Conservation (phyloP, 228 moss, liverwort and hornwort species). For the Sphagnum magellanicum region DNA sequence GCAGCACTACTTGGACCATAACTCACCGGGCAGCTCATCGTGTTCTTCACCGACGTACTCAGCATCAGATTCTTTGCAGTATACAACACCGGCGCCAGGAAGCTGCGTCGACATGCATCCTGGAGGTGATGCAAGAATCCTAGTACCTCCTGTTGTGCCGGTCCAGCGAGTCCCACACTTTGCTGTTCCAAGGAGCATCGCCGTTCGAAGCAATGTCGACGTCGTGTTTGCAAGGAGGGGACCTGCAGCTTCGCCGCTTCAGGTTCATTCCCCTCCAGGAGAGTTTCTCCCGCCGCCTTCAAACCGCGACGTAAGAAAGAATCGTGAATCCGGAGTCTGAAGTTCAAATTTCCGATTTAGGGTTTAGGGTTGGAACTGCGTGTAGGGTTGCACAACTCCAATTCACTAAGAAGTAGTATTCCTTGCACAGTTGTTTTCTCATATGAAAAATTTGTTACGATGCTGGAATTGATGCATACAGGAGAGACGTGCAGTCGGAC, state of each 20-base stretch:
- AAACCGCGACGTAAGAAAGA: background rate
- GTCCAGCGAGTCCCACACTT: no score
- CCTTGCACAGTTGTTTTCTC: background rate
- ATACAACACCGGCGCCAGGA: background rate
- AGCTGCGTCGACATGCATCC: background rate
- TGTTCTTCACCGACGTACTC: background rate
- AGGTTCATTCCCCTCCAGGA: background rate
- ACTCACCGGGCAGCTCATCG: background rate
- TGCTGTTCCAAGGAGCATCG: slow-evolving; percentile 4
- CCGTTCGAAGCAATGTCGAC: slow-evolving; percentile 2
- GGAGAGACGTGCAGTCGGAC: background rate
- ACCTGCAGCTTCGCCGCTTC: background rate
- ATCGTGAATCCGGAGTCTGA: background rate
- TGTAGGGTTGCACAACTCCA: no score
- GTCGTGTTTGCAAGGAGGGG: background rate
- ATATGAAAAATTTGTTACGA: background rate
- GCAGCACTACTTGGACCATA: background rate
- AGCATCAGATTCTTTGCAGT: background rate
- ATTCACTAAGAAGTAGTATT: background rate
- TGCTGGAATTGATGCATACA: background rate
- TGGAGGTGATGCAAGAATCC: background rate
- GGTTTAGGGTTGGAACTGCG: no score
- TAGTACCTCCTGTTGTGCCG: background rate
- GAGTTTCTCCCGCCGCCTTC: background rate
- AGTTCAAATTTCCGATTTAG: no score